Percentiles rank a stretch among this genome's conserved stretches.
These are phyloP conservation scores for Collybia sordida DNA, from an alignment of 768 basidiomycete genomes.

Conservation along the genomic window DNA sequence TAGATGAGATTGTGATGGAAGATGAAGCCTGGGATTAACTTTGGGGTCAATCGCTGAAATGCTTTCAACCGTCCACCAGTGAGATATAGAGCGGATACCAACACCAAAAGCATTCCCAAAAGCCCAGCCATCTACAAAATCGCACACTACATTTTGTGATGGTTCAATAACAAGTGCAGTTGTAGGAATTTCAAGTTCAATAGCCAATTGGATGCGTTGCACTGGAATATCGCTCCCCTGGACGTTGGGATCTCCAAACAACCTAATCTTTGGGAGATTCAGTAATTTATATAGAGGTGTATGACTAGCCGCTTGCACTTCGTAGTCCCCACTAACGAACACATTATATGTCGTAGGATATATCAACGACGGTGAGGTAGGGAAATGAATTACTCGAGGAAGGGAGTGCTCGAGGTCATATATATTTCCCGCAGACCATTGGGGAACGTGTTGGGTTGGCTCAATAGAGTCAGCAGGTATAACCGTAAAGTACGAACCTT, in stretches of 20 bases:
- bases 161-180: slow-evolving; percentile 38
- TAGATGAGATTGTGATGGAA: neutral
- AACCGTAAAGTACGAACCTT: slow-evolving; percentile 77
- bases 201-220: slow-evolving; percentile 52
- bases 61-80: slow-evolving; percentile 54
- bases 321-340: slow-evolving; percentile 81
- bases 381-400: slow-evolving; percentile 49
- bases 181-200: slow-evolving; percentile 36
- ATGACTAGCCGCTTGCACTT: slow-evolving; percentile 40
- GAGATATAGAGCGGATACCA: slow-evolving; percentile 50
- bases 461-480: slow-evolving; percentile 37
- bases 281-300: slow-evolving; percentile 1
- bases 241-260: slow-evolving; percentile 74
- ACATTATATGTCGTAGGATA: slow-evolving; percentile 60
- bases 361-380: slow-evolving; percentile 38
- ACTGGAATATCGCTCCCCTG: slow-evolving; percentile 44
- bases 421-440: slow-evolving; percentile 89
- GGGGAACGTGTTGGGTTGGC: slow-evolving; percentile 23
- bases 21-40: slow-evolving; percentile 7
- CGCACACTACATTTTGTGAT: slow-evolving; percentile 56
- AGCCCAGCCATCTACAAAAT: slow-evolving; percentile 74
- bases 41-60: slow-evolving; percentile 14
- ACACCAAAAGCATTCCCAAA: slow-evolving; percentile 74
- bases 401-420: slow-evolving; percentile 62
- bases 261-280: slow-evolving; percentile 54